phyloP scores from a whole-genome alignment of 169 alveolate genomes.

The Plasmodium knowlesi region DNA sequence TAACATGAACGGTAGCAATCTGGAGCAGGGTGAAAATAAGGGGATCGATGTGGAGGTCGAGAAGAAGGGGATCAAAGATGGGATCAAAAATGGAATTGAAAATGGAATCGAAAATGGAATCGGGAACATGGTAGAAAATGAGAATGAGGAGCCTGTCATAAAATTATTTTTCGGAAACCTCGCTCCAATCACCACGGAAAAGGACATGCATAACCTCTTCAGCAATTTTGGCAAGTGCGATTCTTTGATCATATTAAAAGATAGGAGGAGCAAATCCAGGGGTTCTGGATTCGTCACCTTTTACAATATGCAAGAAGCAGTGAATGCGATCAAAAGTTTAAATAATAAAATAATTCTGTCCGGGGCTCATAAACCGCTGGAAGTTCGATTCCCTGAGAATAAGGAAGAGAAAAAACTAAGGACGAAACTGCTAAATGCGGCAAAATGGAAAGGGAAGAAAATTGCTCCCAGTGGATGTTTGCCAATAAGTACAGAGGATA shows the following conservation, averaged over 20 bases:
- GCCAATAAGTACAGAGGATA: constrained; percentile 64
- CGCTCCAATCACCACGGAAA: constrained; percentile 76
- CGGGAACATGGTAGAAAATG: not conserved
- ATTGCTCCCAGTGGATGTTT: constrained; percentile 76
- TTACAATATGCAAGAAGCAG: constrained; percentile 64
- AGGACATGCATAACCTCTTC: constrained; percentile 70
- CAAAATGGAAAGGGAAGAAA: constrained; percentile 75
- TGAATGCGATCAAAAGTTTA: constrained; percentile 65
- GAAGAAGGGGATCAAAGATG: no score
- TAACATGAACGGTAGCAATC: not conserved
- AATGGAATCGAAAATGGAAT: not conserved
- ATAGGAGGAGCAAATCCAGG: constrained; percentile 71
- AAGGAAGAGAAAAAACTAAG: constrained; percentile 65
- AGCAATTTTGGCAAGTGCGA: constrained; percentile 71
- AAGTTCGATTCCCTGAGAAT: constrained; percentile 75
- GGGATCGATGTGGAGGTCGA: not conserved
- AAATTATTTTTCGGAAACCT: constrained; percentile 73
- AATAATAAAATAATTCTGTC: constrained; percentile 73
- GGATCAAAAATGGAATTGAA: no score
- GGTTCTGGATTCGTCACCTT: constrained; percentile 77
- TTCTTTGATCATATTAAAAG: constrained; percentile 71
- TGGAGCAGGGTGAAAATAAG: not conserved
- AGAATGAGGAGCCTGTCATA: constrained; percentile 47
- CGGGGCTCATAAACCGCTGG: constrained; percentile 75
- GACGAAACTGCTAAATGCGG: constrained; percentile 72